These are phyloP conservation scores for Penicillium longicatenatum DNA, from an alignment of 495 filamentous ascomycete genomes.

Conservation along the genomic window DNA sequence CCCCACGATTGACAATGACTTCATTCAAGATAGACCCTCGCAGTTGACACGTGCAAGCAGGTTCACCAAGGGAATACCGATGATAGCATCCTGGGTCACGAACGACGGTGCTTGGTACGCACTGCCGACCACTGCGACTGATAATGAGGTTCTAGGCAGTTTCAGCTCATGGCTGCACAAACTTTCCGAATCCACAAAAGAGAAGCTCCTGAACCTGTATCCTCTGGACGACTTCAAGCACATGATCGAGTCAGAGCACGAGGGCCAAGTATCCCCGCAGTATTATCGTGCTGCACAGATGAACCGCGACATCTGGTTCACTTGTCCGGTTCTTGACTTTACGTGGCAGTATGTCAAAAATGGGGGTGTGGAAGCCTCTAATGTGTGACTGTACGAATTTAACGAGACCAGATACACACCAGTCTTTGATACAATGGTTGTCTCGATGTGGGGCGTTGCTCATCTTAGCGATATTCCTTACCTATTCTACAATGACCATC, in stretches of 20 bases:
- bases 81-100: slow-evolving; percentile 37
- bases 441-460: slow-evolving; percentile 37
- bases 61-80: slow-evolving; percentile 34
- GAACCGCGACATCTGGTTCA: slow-evolving; percentile 48
- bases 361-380: slow-evolving; percentile 13
- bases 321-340: slow-evolving; percentile 46
- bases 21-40: slow-evolving; percentile 40
- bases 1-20: slow-evolving; percentile 43
- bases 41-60: slow-evolving; percentile 33
- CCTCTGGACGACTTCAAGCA: slow-evolving; percentile 38
- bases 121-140: slow-evolving; percentile 18
- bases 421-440: slow-evolving; percentile 28
- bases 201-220: slow-evolving; percentile 35
- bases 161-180: slow-evolving; percentile 28
- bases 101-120: slow-evolving; percentile 38
- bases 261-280: slow-evolving; percentile 30
- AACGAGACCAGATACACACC: slow-evolving; percentile 46
- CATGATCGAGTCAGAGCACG: slow-evolving; percentile 17
- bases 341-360: slow-evolving; percentile 35
- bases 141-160: slow-evolving; percentile 29
- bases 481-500: slow-evolving; percentile 34
- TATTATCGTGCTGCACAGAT: slow-evolving; percentile 47
- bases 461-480: slow-evolving; percentile 52
- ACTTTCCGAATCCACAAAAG: slow-evolving; percentile 22
- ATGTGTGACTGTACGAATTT: slow-evolving; percentile 42